phyloP scores from a whole-genome alignment of 148 eudicot species.

The Spergularia marina region DNA sequence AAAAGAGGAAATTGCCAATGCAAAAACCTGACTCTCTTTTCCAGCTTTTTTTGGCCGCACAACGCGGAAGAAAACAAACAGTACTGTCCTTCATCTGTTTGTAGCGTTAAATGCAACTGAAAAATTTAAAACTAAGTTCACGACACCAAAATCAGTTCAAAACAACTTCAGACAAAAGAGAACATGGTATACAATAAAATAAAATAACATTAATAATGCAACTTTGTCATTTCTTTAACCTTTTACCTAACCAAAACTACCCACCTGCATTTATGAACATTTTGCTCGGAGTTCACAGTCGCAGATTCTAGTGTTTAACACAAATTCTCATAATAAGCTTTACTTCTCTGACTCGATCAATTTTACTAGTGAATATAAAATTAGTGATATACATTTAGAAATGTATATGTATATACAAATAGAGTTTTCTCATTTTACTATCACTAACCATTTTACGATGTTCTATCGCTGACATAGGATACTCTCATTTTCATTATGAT shows the following conservation, averaged over 20 bases:
- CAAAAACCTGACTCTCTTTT: conserved; percentile 17
- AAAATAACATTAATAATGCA: conserved; percentile 21
- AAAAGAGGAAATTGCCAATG: conserved; percentile 10
- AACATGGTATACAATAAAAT: conserved; percentile 2
- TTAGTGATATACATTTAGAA: no score
- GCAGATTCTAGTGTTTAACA: not conserved
- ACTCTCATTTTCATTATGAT: no score
- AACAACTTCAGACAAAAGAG: not conserved
- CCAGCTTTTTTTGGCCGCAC: conserved; percentile 21
- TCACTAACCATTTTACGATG: no score
- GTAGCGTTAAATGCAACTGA: not conserved
- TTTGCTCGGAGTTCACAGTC: not conserved
- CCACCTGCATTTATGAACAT: conserved; percentile 24
- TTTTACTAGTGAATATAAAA: no score
- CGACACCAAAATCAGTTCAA: conserved; percentile 9
- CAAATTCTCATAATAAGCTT: no score
- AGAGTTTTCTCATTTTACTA: no score
- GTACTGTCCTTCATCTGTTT: conserved; percentile 8
- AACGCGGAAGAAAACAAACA: conserved; percentile 26
- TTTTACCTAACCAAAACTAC: conserved; percentile 20
- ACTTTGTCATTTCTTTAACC: conserved; percentile 29
- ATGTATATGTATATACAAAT: no score
- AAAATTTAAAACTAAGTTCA: not conserved
- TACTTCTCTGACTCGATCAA: no score
- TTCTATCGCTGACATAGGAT: no score